Percentiles rank a stretch among this genome's conserved stretches.
Conservation (phyloP, 2,329 filamentous ascomycete species). For the Elsinoe ampelina region DNA sequence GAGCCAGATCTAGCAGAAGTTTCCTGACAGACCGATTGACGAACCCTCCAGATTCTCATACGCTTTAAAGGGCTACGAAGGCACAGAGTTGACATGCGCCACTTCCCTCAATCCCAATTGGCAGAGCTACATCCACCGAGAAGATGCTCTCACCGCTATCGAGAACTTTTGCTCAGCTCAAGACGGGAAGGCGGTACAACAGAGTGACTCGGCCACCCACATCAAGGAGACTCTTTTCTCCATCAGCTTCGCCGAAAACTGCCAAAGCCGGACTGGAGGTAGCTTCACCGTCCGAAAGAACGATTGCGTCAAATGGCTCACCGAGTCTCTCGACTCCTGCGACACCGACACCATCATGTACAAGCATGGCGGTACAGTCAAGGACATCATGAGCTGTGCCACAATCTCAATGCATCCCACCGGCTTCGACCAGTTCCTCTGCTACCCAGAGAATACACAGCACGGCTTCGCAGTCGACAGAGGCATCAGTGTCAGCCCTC, state of each 20-base stretch:
- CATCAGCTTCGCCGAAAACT: background rate
- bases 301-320: background rate
- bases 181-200: background rate
- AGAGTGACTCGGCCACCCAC: background rate
- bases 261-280: background rate
- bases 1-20: background rate
- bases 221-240: background rate
- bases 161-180: background rate
- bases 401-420: background rate
- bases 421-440: slow-evolving; percentile 1
- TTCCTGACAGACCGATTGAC: background rate
- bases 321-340: background rate
- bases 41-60: background rate
- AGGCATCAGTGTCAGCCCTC: background rate
- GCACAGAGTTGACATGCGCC: background rate
- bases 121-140: background rate
- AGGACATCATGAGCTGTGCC: background rate
- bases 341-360: background rate
- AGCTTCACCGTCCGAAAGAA: background rate
- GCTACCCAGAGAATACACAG: background rate
- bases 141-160: background rate
- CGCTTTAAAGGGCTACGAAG: background rate
- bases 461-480: background rate
- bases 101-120: background rate
- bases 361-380: background rate